Base-by-base conservation (phyloP, 768 basidiomycete species). In the Daedaleopsis nitida region DNA sequence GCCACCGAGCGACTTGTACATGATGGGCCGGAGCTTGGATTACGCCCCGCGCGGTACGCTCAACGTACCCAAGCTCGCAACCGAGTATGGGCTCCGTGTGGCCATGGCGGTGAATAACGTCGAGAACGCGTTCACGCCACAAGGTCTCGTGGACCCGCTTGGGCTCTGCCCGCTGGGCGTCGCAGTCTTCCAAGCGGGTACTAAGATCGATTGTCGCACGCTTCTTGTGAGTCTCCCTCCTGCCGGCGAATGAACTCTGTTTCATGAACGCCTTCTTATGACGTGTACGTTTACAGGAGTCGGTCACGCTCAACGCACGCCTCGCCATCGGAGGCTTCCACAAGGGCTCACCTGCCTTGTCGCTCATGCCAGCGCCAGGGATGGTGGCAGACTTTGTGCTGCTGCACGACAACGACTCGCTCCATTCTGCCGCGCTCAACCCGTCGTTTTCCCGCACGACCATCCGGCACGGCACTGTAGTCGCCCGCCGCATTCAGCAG, bases 51-150 rank as follows among this genome's bases (percentile, higher is more conserved):
- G 86, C 64, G 74, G 81, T 55, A 84, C 86, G 34, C 78, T 88
- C 52, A 79, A 83, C 58, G 81, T 84, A 55, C 80, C 83, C 23
- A 71, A 78, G 58, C 73, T 85, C 49, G 74, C 73, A 60, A 72
- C 71, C 62, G 74, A 79, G 53, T 77, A 81, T 68, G 77, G 79
- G 12, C 60, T 86, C 34, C 74, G 77, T 48, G 73, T 84, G 55
- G 84, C 83, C 55, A 79, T 86, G 79, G 77, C 81, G 57, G 82
- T 87, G 39, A 86, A 87, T 72, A 87, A 87, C 66, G 80, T 87
- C 66, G 82, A 81, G 63, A 89, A 88, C 65, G 82, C 84, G 34
- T 89, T 87, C 70, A 88, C 83, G 38, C 88, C 87, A 43, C 87
- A 88, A 73, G 87, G 87, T 54, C 80, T 80, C 27, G 68, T 83